Evolutionary conservation across 805 yeast species (phyloP), one percentile per base, ranked within the genome.

Genomic region (Yamadazyma olivae): DNA sequence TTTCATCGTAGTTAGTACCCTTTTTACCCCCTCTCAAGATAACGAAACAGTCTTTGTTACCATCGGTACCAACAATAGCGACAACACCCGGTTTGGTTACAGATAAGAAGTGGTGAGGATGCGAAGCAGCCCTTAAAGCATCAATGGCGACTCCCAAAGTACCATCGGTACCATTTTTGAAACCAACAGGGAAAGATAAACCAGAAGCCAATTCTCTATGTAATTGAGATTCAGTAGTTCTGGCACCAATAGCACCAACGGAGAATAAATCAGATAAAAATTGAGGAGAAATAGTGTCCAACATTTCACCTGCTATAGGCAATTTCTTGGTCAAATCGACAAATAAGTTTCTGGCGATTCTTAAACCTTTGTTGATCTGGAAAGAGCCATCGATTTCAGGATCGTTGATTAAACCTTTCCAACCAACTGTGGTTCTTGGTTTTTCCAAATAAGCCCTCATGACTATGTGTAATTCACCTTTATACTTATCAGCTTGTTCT

Each of bases 381-480:
- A 86, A 91, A 35, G 95, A 74, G 42, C 87, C 87, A 61, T 91
- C 95, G 51, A 91, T 83, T 54, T 93, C 96, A 21, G 99, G 99
- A 62, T 91, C 99, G 59, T 91, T 91, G 54, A 91, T 93, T 48
- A 91, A 74, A 50, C 99, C 99, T 68, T 91, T 91, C 99, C 99
- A 91, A 41, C 99, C 99, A 30, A 93, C 98, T 19, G 98, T 91
- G 34, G 99, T 91, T 67, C 99, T 81, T 51, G 99, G 99, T 67
- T 91, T 91, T 63, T 91, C 99, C 54, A 93, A 74, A 70, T 93
- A 93, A 3, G 98, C 98, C 68, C 99, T 81, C 99, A 93, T 93
- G 44, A 93, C 82, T 40, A 93, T 81, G 39, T 81, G 77, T 41
- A 93, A 72, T 49, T 91, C 96, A 32, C 76, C 79, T 46, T 81